Conservation (phyloP, 108 stramenopile species). For the Nannochloropsis oceanica region DNA sequence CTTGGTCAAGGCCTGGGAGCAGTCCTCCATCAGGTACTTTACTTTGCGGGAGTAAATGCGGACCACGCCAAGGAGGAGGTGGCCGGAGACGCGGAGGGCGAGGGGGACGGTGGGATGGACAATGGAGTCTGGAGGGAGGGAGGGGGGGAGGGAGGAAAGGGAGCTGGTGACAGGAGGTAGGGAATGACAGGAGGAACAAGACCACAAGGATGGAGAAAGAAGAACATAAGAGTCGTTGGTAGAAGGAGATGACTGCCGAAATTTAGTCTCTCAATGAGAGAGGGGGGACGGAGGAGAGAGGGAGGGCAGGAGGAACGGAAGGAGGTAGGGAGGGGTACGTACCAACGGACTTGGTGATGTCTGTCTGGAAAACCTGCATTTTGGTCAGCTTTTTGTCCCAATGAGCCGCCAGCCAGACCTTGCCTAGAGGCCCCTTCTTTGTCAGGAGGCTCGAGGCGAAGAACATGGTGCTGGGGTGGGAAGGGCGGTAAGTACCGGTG, state of each 20-base stretch:
- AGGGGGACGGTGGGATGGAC: constrained; percentile 85
- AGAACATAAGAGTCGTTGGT: no score
- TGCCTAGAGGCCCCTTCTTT: constrained; percentile 94
- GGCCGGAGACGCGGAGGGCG: constrained; percentile 85
- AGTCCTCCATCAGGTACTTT: constrained; percentile 79
- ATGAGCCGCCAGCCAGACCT: constrained; percentile 98
- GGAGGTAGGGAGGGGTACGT: not conserved
- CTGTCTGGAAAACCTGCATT: constrained; percentile 81
- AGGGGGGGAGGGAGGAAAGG: no score
- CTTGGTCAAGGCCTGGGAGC: constrained; percentile 92
- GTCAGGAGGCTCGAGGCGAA: constrained; percentile 97
- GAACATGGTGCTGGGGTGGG: constrained; percentile 61
- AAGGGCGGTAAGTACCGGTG: not conserved
- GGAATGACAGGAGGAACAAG: no score
- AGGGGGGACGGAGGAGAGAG: not conserved
- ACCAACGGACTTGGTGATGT: constrained; percentile 71
- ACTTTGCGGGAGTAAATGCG: constrained; percentile 88
- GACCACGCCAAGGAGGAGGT: constrained; percentile 86
- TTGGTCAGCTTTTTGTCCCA: constrained; percentile 97
- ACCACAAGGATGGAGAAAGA: no score
- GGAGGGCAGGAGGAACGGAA: not conserved
- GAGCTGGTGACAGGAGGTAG: no score
- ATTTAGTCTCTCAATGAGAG: not conserved
- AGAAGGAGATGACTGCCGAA: no score
- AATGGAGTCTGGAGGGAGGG: constrained; percentile 49